Base-by-base conservation (phyloP, 805 yeast genomes). In the Wickerhamomyces hampshirensis region DNA sequence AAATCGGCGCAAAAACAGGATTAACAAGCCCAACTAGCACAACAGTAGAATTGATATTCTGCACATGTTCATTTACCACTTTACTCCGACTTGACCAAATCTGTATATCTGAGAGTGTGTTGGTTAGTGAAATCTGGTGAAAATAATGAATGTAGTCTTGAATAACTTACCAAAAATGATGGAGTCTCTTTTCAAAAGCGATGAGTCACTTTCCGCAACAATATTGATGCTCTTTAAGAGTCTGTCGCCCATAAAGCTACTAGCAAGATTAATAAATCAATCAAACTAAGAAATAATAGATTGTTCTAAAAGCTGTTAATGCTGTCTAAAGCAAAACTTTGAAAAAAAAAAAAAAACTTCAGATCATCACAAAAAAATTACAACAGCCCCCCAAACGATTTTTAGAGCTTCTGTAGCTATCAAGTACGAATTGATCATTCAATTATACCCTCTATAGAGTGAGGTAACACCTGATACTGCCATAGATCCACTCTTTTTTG, bases 21-120 rank as follows among this genome's bases (percentile, higher is more conserved):
- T 52, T 35, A 19, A 53, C 52, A 10, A 53, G 18, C 0, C 40
- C 34, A 8, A 47, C 44, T 15, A 48, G 43, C 18, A 31, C 28
- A 6, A 46, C 19, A 3, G 38, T 35, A 1, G n/a, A 10, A 0
- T 32, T 17, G 4, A 53, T 29, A 1, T 32, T 21, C n/a, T 34
- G 21, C 11, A 51, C 31, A 12, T 51, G 42, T 24, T 41, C 42
- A 21, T 42, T 52, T 8, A 47, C 50, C 17, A 53, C 44, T 40
- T 53, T 53, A n/a, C 55, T 49, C 21, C 51, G 38, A 13, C 34
- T 35, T 2, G 48, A 42, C 58, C 58, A 53, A 11, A 53, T 45
- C 39, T 53, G 49, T 2, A 53, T 24, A 34, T 39, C 56, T 50
- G 17, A 14, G 2, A 14, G 10, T 21, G 24, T 34, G 32, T 30